Evolutionary conservation across 2,329 filamentous ascomycete genomes (phyloP).

Genomic region (Ceratocystis alfenasii): DNA sequence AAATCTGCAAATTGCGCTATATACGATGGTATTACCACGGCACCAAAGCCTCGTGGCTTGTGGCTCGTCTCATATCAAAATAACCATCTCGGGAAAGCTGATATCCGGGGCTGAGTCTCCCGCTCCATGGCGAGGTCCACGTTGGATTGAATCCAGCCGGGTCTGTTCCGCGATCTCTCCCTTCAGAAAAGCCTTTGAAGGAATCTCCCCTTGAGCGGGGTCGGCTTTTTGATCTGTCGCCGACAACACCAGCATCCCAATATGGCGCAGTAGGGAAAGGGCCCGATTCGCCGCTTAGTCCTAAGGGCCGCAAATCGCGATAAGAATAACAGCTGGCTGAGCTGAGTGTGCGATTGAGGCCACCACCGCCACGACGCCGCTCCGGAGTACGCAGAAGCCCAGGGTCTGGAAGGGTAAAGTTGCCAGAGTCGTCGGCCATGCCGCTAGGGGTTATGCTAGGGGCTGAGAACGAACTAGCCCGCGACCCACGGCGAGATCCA

Average conservation of each 20-base stretch:
- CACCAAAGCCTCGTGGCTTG: conserved; percentile 17
- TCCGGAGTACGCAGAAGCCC: conserved; percentile 5
- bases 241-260: neutral
- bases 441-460: neutral
- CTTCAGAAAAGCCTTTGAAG: conserved; percentile 21
- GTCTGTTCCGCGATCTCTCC: conserved; percentile 19
- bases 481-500: conserved; percentile 9
- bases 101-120: neutral
- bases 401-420: neutral
- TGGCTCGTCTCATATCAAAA: conserved; percentile 13
- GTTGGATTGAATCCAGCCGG: conserved; percentile 10
- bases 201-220: conserved; percentile 11
- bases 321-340: neutral
- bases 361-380: neutral
- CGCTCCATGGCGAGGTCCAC: conserved; percentile 16
- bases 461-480: neutral
- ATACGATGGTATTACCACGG: neutral
- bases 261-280: neutral
- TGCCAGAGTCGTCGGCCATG: neutral
- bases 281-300: neutral
- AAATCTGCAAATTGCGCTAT: neutral
- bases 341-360: neutral
- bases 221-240: neutral
- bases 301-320: conserved; percentile 5
- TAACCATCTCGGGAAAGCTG: conserved; percentile 5